phyloP scores from a whole-genome alignment of 2,329 filamentous ascomycete species.

The Trichoderma polysporum region DNA sequence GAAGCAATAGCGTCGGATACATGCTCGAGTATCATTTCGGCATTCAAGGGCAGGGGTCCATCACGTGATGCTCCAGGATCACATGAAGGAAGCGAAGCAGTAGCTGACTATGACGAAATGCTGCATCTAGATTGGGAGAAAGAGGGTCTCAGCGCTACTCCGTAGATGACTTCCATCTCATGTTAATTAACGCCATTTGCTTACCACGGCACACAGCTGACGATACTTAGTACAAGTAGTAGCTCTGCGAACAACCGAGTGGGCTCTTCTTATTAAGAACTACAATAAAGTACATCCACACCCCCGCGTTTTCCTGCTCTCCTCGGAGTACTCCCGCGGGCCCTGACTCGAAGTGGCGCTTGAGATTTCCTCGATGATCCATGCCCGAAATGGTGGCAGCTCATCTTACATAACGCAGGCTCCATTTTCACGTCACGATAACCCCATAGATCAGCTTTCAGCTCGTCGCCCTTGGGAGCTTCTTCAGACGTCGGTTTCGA shows the following conservation, averaged over 20 bases:
- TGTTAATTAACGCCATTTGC: not conserved
- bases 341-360: conserved; percentile 5
- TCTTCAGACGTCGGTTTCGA: not conserved
- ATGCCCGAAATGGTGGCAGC: conserved; percentile 4
- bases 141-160: not conserved
- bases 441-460: conserved; percentile 1
- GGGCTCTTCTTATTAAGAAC: not conserved
- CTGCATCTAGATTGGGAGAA: not conserved
- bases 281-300: not conserved
- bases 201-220: not conserved
- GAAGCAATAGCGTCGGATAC: conserved; percentile 9
- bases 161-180: not conserved
- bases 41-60: conserved; percentile 1
- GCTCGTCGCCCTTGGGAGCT: not conserved
- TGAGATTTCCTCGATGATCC: not conserved
- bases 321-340: not conserved
- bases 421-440: conserved; percentile 2
- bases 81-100: conserved; percentile 1
- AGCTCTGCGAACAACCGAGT: not conserved
- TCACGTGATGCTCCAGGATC: conserved; percentile 16
- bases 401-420: conserved; percentile 10
- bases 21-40: conserved; percentile 17
- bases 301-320: not conserved
- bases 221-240: no score
- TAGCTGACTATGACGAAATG: conserved; percentile 18